Conservation (phyloP, 805 yeast genomes). For the Barnettozyma pratensis region DNA sequence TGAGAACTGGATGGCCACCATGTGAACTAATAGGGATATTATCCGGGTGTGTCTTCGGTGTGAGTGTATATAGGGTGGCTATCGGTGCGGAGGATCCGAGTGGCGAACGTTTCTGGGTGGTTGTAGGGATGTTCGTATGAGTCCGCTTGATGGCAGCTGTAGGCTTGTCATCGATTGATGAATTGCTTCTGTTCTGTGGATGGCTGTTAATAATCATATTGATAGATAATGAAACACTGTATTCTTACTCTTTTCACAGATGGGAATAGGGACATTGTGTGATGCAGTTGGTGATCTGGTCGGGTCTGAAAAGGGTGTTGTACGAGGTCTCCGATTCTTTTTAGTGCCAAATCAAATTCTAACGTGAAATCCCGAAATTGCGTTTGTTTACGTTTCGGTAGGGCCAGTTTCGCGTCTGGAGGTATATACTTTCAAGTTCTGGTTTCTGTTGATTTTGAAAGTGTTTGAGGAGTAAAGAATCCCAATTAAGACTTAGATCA, state of each 20-base stretch:
- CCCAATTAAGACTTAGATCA: too few species aligned
- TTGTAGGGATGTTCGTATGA: slow-evolving; percentile 5
- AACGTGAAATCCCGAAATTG: too few species aligned
- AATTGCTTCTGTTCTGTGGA: slow-evolving; percentile 1
- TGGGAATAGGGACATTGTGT: slow-evolving; percentile 10
- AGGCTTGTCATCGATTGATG: slow-evolving; percentile 12
- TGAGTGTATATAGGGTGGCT: slow-evolving; percentile 16
- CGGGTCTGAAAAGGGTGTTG: too few species aligned
- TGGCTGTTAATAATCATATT: too few species aligned
- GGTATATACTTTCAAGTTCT: too few species aligned
- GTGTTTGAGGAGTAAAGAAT: too few species aligned
- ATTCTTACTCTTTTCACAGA: slow-evolving; percentile 11
- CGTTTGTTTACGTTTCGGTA: not conserved
- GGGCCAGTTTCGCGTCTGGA: not conserved
- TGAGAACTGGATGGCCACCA: slow-evolving; percentile 19
- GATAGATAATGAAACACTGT: not conserved
- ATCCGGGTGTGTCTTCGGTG: slow-evolving; percentile 6
- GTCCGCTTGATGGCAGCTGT: slow-evolving; percentile 12
- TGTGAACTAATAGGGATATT: slow-evolving; percentile 28
- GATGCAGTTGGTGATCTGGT: too few species aligned
- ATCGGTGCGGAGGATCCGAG: slow-evolving; percentile 5
- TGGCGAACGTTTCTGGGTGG: not conserved
- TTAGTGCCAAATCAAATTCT: too few species aligned
- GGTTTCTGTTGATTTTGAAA: too few species aligned
- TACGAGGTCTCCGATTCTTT: too few species aligned